Conservation (phyloP, 164 flowering plant genomes). For the Vitis rotundifolia region DNA sequence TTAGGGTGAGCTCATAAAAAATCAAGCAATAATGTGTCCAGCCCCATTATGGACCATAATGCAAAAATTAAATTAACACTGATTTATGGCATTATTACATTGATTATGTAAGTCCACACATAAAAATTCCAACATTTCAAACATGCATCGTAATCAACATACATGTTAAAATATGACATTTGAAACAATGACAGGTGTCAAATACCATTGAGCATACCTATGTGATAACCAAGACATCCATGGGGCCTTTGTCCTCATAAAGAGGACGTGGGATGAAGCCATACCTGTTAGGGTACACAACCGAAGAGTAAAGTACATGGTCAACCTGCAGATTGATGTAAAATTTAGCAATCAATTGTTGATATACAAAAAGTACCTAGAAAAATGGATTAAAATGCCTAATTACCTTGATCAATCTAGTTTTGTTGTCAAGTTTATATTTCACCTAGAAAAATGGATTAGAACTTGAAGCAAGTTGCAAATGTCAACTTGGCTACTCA, state of each 20-base stretch:
- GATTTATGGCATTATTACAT: no score
- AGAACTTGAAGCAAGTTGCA: no score
- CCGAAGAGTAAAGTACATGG: constrained; percentile 83
- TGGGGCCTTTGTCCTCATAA: constrained; percentile 86
- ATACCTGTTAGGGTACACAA: constrained; percentile 94
- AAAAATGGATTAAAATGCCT: background rate
- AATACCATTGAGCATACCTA: constrained; percentile 47
- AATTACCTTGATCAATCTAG: constrained; percentile 86
- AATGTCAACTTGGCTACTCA: no score
- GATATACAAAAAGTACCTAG: background rate
- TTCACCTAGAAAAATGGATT: constrained; percentile 54
- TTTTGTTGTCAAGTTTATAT: constrained; percentile 91
- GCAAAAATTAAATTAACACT: no score
- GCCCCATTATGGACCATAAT: no score
- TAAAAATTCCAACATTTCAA: no score
- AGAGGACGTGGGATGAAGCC: constrained; percentile 93
- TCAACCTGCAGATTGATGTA: constrained; percentile 62
- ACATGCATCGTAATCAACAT: background rate
- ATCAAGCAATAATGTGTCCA: no score
- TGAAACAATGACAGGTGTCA: background rate
- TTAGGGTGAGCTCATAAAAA: no score
- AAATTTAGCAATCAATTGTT: background rate
- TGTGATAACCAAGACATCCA: constrained; percentile 87
- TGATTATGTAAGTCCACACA: no score
- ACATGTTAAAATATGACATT: background rate